Evolutionary conservation across 768 basidiomycete species (phyloP).

Genomic region (Podaxis sp.): DNA sequence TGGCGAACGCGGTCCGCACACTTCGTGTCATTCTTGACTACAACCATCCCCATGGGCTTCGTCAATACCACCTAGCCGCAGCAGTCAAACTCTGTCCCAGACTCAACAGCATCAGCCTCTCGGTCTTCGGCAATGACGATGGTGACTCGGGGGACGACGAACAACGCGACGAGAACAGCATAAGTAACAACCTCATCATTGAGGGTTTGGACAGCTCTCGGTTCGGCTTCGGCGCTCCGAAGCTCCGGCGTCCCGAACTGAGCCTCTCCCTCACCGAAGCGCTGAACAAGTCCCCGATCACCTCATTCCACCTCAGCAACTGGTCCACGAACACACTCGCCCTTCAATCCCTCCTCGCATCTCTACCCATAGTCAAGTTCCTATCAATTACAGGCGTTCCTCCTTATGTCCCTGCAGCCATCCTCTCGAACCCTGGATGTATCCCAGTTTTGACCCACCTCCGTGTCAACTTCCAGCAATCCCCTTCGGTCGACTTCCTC

Average conservation of each 20-base stretch:
- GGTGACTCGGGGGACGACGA: constrained; percentile 19
- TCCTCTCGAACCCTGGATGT: constrained; percentile 45
- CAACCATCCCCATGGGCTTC: constrained; percentile 62
- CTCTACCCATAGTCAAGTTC: constrained; percentile 58
- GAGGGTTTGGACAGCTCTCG: constrained; percentile 47
- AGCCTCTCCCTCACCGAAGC: constrained; percentile 37
- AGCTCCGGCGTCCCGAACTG: constrained; percentile 55
- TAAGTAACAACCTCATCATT: constrained; percentile 43
- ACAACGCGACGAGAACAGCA: constrained; percentile 32
- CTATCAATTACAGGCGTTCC: constrained; percentile 61
- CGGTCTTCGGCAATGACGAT: constrained; percentile 61
- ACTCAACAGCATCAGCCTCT: constrained; percentile 52
- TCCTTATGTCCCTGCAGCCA: constrained; percentile 37
- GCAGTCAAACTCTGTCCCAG: constrained; percentile 62
- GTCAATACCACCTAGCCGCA: constrained; percentile 54
- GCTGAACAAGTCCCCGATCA: constrained; percentile 49
- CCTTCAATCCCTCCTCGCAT: constrained; percentile 59
- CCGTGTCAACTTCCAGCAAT: constrained; percentile 64
- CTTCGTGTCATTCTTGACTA: constrained; percentile 62
- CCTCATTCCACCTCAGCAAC: constrained; percentile 62
- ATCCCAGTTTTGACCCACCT: constrained; percentile 35
- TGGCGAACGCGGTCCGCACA: constrained; percentile 52
- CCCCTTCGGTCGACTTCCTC: constrained; percentile 62
- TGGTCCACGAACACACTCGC: constrained; percentile 65
- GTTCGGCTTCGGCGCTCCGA: constrained; percentile 47